phyloP scores from a whole-genome alignment of 805 yeast genomes.

The Ogataea pignaliae region DNA sequence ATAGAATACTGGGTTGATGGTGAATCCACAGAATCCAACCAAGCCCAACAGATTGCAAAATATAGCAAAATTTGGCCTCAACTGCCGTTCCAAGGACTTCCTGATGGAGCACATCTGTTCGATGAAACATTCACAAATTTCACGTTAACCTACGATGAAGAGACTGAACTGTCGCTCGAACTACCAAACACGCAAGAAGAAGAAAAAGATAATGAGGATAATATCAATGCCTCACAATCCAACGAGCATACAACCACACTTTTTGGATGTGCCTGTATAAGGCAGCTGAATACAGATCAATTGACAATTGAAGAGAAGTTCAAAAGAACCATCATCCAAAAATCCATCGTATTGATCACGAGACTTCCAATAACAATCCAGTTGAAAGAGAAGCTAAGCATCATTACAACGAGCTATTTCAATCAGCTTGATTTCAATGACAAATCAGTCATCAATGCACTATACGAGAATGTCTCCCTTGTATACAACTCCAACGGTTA shows the following conservation, averaged over 20 bases:
- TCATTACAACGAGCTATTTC: conserved; percentile 83
- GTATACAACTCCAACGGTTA: conserved; percentile 32
- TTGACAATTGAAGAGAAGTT: conserved; percentile 36
- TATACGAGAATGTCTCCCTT: conserved; percentile 61
- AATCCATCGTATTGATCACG: conserved; percentile 77
- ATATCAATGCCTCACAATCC: conserved; percentile 19
- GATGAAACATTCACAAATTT: conserved; percentile 93
- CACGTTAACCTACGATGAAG: conserved; percentile 70
- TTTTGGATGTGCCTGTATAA: conserved; percentile 93
- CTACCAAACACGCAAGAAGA: conserved; percentile 18
- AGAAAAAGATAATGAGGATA: conserved; percentile 13
- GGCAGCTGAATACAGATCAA: conserved; percentile 68
- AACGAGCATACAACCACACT: conserved; percentile 45
- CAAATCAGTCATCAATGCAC: conserved; percentile 56
- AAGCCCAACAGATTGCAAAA: conserved; percentile 26
- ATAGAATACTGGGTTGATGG: conserved; percentile 80
- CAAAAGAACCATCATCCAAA: conserved; percentile 78
- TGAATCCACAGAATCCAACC: conserved; percentile 30
- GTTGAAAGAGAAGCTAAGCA: conserved; percentile 82
- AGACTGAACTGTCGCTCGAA: conserved; percentile 41
- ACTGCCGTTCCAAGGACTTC: conserved; percentile 89
- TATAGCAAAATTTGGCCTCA: conserved; percentile 64
- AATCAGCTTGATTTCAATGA: conserved; percentile 76
- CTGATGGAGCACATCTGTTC: conserved; percentile 92
- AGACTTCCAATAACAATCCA: conserved; percentile 85